Evolutionary conservation across 495 filamentous ascomycete genomes (phyloP).

Genomic region (Hyaloscypha bicolor): DNA sequence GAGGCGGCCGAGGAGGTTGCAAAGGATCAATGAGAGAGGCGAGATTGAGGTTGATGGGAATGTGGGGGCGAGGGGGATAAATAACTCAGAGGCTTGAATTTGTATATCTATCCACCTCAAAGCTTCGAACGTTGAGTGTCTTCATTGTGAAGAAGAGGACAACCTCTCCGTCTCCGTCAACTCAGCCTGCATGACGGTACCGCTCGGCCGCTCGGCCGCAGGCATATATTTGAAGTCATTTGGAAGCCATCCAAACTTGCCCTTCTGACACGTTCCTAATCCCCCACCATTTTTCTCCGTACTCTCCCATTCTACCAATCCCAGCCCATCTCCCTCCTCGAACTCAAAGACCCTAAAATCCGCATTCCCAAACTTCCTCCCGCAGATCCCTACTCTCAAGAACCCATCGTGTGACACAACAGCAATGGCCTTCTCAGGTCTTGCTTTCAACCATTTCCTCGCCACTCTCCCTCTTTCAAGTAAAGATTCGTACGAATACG

Average conservation of each 20-base stretch:
- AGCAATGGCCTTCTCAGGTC: constrained; percentile 60
- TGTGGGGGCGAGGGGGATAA: too few species aligned
- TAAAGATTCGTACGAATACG: constrained; percentile 46
- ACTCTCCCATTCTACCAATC: constrained; percentile 42
- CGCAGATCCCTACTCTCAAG: constrained; percentile 47
- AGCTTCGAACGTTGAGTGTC: neutral
- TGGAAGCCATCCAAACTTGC: constrained; percentile 1
- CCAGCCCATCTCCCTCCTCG: constrained; percentile 43
- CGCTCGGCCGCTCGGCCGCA: neutral
- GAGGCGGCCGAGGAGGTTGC: neutral
- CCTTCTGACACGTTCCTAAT: constrained; percentile 11
- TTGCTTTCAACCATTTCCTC: constrained; percentile 44
- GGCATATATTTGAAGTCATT: constrained; percentile 18
- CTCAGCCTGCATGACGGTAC: neutral
- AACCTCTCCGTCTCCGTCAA: neutral
- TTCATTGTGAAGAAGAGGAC: neutral
- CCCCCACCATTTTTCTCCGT: constrained; percentile 32
- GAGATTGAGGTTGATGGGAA: too few species aligned
- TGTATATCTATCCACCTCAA: neutral
- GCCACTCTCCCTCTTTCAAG: constrained; percentile 46
- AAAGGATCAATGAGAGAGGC: too few species aligned
- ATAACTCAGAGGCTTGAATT: too few species aligned
- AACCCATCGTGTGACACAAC: constrained; percentile 63
- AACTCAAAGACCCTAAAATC: constrained; percentile 65
- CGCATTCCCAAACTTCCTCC: constrained; percentile 54